Base-by-base conservation (phyloP, 768 basidiomycete species). In the Mycena rebaudengoi region DNA sequence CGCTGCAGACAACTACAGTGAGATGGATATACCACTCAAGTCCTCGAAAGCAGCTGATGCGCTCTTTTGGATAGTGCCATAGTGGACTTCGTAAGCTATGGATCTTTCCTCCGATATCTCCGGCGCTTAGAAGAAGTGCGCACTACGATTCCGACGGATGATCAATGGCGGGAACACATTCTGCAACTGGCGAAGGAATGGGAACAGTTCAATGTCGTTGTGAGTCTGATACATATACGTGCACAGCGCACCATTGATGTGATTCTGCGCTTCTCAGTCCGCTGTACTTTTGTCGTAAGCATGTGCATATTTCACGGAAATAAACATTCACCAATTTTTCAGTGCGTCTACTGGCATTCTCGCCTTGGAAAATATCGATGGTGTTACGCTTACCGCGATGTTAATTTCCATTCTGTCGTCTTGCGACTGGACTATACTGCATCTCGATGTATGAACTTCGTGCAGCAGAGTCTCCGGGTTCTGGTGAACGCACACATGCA, bases 341-440 rank as follows among this genome's bases (percentile, higher is more conserved):
- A 60, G 59, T 5, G 59, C 59, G 4, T 60, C 59, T 43, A 49
- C 59, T 23, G 59, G 59, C 10, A 60, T 60, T 37, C 59, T 60
- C 20, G 49, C 59, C 23, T 37, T 60, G 48, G 21, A 51, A 7
- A 52, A 52, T 51, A 51, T 60, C 32, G 40, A 32, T 25, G 41
- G 59, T 21, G 25, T 52, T 13, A 28, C 59, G 32, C 48, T 48
- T 12, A 60, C 59, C 21, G 59, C 59, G 2, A 52, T 60, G 44
- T 52, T 60, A 21, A 52, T 60, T 13, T 60, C 59, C 49, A 60
- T 60, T 30, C 23, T 60, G 11, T 43, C 30, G 4, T 51, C 59
- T 7, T 7, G 44, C 59, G 2, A 60, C 59, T 26, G 59, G 59
- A 18, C 40, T 60, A 23, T 60, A 60, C 25, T 60, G 59, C 48